A percentile compares a stretch with the other conserved stretches of the same genome.
Conservation (phyloP, 2,329 filamentous ascomycete genomes). For the Aureobasidium sp. region DNA sequence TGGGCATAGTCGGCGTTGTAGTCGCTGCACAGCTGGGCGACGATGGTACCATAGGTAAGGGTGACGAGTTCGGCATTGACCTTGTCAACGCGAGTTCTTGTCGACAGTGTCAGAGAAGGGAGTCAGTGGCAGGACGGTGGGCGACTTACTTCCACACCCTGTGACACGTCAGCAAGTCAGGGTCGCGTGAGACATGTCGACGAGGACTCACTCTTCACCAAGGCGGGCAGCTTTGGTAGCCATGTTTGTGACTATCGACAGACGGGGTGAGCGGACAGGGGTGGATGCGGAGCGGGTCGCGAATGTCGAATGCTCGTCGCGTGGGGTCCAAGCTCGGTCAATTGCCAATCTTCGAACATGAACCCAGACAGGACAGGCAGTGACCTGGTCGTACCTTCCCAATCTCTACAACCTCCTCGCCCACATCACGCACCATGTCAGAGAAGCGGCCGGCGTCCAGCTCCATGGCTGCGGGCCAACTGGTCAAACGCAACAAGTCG, state of each 20-base stretch:
- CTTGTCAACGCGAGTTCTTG: slow-evolving; percentile 88
- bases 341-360: background rate
- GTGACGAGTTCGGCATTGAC: slow-evolving; percentile 97
- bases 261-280: background rate
- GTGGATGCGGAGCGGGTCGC: background rate
- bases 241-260: slow-evolving; percentile 26
- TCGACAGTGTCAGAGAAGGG: background rate
- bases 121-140: background rate
- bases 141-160: slow-evolving; percentile 86
- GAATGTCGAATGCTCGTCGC: background rate
- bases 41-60: slow-evolving; percentile 94
- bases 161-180: slow-evolving; percentile 29
- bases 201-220: slow-evolving; percentile 63
- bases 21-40: slow-evolving; percentile 93
- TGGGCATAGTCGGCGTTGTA: slow-evolving; percentile 90
- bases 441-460: slow-evolving; percentile 89
- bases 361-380: background rate
- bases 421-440: slow-evolving; percentile 8
- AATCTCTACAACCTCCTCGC: background rate
- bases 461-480: slow-evolving; percentile 69
- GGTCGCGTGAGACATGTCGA: background rate
- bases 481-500: slow-evolving; percentile 84
- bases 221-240: slow-evolving; percentile 60
- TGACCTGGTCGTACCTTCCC: background rate
- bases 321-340: slow-evolving; percentile 4